Conservation (phyloP, 1,284 basidiomycete species). For the Rhodotorula sp. region DNA sequence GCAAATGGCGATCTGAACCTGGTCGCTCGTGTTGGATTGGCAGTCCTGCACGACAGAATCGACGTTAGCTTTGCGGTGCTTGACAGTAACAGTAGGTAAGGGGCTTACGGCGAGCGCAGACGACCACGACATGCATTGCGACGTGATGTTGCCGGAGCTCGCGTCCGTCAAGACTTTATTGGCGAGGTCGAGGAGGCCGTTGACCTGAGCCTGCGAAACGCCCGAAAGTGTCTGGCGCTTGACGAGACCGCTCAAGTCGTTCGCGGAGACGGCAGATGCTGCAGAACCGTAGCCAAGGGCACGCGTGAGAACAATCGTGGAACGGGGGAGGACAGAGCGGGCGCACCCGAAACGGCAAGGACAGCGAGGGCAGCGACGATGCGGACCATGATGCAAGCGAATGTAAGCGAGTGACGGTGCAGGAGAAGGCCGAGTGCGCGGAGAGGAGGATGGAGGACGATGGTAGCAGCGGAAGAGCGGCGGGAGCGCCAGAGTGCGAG, state of each 20-base stretch:
- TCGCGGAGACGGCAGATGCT: neutral
- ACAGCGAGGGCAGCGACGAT: neutral
- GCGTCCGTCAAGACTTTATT: neutral
- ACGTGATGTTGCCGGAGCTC: constrained; percentile 3
- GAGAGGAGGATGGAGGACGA: neutral
- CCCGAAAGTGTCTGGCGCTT: constrained; percentile 13
- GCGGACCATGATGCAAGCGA: neutral
- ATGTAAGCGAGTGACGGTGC: neutral
- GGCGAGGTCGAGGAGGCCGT: constrained; percentile 17
- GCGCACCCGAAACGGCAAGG: neutral
- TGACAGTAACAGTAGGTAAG: too few species aligned
- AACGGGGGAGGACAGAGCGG: neutral
- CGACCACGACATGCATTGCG: constrained; percentile 7
- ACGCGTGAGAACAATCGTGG: too few species aligned
- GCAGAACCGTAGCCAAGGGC: neutral
- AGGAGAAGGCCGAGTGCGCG: neutral
- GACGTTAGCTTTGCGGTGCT: neutral
- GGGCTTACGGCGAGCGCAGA: neutral
- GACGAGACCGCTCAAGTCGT: neutral
- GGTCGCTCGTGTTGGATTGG: neutral
- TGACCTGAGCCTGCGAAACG: neutral
- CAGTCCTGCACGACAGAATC: neutral
- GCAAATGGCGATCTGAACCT: constrained; percentile 10
- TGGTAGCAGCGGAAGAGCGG: neutral
- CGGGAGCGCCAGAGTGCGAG: too few species aligned